A percentile compares a stretch with the other conserved stretches of the same genome.
phyloP scores from a whole-genome alignment of 441 rosid species.

The Sinapis alba region DNA sequence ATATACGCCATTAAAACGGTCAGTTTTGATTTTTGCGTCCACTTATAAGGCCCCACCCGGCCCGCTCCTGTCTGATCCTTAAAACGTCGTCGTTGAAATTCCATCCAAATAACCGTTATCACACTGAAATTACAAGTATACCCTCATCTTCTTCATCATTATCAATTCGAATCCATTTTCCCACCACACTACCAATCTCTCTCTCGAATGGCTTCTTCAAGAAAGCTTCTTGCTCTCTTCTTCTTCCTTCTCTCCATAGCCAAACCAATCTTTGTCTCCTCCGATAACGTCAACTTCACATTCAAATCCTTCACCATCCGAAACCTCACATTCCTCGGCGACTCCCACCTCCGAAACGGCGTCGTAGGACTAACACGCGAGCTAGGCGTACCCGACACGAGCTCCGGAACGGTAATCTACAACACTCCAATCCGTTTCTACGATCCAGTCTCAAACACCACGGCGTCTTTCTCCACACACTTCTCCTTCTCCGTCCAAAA shows the following conservation, averaged over 20 bases:
- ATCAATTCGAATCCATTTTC: conserved; percentile 62
- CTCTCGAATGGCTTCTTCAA: conserved; percentile 48
- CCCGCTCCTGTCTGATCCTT: conserved; percentile 23
- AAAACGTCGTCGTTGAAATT: not conserved
- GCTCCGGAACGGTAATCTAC: conserved; percentile 79
- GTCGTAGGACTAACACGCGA: conserved; percentile 82
- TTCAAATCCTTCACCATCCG: conserved; percentile 68
- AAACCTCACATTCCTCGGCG: conserved; percentile 90
- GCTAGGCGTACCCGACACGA: conserved; percentile 75
- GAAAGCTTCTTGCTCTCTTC: conserved; percentile 53
- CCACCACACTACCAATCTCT: conserved; percentile 41
- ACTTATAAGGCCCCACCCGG: conserved; percentile 36
- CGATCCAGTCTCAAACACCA: conserved; percentile 67
- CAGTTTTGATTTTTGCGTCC: conserved; percentile 35
- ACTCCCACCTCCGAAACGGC: conserved; percentile 80
- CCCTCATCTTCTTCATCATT: conserved; percentile 40
- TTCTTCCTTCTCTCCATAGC: conserved; percentile 31
- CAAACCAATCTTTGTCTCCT: conserved; percentile 12
- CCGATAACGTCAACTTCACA: conserved; percentile 47
- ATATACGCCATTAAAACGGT: conserved; percentile 47
- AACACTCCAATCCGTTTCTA: conserved; percentile 61
- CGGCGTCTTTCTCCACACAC: conserved; percentile 78
- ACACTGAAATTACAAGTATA: not conserved
- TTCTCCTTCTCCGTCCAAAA: conserved; percentile 76
- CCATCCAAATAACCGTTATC: conserved; percentile 45